Conservation (phyloP, 805 yeast genomes). For the Pichia thaimueangensis region DNA sequence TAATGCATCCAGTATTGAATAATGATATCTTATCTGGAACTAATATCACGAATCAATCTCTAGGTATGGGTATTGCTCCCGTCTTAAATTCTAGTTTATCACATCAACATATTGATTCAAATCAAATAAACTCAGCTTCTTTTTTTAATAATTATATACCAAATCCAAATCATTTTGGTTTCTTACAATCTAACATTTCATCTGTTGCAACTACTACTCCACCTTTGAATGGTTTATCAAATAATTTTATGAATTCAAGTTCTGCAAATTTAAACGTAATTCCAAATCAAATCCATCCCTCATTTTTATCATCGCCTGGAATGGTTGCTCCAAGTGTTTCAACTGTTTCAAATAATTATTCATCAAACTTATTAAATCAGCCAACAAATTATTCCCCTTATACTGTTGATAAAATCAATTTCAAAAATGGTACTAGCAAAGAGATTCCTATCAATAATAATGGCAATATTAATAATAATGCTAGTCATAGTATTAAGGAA, state of each 20-base stretch:
- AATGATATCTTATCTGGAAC: slow-evolving; percentile 23
- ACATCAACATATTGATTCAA: neutral
- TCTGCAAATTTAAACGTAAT: slow-evolving; percentile 3
- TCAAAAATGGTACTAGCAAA: neutral
- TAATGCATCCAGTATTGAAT: slow-evolving; percentile 23
- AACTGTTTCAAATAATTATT: too few species aligned
- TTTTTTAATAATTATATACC: slow-evolving; percentile 8
- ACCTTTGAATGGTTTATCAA: slow-evolving; percentile 3
- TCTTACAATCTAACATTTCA: slow-evolving; percentile 2
- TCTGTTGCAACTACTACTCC: neutral
- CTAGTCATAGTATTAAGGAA: neutral
- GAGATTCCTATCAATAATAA: slow-evolving; percentile 2
- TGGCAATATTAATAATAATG: slow-evolving; percentile 3
- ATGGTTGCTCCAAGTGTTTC: neutral
- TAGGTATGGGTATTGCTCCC: slow-evolving; percentile 24
- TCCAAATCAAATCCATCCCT: slow-evolving; percentile 5
- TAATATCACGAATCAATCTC: slow-evolving; percentile 25
- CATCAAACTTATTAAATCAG: slow-evolving; percentile 1
- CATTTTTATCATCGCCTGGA: neutral
- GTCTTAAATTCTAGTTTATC: neutral
- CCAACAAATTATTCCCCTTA: slow-evolving; percentile 1
- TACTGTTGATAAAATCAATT: neutral
- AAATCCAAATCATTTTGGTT: slow-evolving; percentile 10
- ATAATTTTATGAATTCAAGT: slow-evolving; percentile 2
- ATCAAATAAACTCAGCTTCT: neutral